These are phyloP conservation scores for Lachancea dasiensis DNA, from an alignment of 805 yeast genomes.

Conservation along the genomic window DNA sequence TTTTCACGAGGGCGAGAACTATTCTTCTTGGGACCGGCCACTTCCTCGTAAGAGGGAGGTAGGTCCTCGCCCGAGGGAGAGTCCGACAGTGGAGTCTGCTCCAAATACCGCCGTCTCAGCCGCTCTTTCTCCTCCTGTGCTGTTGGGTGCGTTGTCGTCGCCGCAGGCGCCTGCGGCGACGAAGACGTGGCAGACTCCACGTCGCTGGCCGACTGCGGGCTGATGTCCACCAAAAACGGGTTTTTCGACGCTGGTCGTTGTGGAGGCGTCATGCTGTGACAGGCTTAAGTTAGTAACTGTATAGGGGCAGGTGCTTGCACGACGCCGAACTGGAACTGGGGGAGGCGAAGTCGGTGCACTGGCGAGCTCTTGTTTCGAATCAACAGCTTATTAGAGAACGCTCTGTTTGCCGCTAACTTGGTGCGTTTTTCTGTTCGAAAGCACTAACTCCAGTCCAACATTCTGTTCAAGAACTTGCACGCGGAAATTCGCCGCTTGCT, in stretches of 20 bases:
- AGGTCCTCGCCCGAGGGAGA: too few relatives aligned
- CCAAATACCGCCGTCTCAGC: slow-evolving; percentile 29
- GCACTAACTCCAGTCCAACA: too few relatives aligned
- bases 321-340: too few relatives aligned
- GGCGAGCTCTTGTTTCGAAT: too few relatives aligned
- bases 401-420: too few relatives aligned
- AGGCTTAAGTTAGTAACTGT: slow-evolving; percentile 2
- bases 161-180: background rate
- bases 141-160: slow-evolving; percentile 28
- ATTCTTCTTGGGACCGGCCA: slow-evolving; percentile 44
- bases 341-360: too few relatives aligned
- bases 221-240: slow-evolving; percentile 31
- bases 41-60: slow-evolving; percentile 73
- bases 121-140: slow-evolving; percentile 31
- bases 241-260: slow-evolving; percentile 23
- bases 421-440: too few relatives aligned
- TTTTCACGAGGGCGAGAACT: slow-evolving; percentile 51
- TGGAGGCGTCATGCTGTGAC: slow-evolving; percentile 15
- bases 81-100: too few relatives aligned
- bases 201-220: slow-evolving; percentile 6
- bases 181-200: slow-evolving; percentile 2
- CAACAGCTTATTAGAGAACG: too few relatives aligned
- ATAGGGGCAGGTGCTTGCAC: too few relatives aligned
- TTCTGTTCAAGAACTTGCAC: too few relatives aligned
- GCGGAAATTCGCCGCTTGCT: too few relatives aligned